These are phyloP conservation scores for Phytophthora palmivora DNA, from an alignment of 352 stramenopile genomes.

Conservation along the genomic window DNA sequence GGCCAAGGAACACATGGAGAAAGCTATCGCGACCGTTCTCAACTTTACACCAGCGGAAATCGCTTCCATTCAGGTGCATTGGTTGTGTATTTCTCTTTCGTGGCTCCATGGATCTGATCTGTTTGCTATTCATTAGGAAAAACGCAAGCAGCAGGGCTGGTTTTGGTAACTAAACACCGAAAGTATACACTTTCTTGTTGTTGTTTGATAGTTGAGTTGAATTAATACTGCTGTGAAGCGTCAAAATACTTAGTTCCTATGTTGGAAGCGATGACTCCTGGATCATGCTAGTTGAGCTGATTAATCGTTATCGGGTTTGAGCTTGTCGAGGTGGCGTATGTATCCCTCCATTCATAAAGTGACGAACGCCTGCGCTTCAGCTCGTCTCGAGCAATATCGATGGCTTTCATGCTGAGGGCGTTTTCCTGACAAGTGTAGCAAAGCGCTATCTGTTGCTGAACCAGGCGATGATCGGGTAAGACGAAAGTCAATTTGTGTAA, in stretches of 20 bases:
- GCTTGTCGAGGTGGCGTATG: constrained; percentile 36
- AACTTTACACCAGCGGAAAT: constrained; percentile 83
- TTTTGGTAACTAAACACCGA: constrained; percentile 59
- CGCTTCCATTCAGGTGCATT: constrained; percentile 56
- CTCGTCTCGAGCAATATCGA: constrained; percentile 38
- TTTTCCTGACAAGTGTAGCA: constrained; percentile 29
- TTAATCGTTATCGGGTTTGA: constrained; percentile 27
- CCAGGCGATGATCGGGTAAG: constrained; percentile 35
- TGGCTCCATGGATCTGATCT: not conserved
- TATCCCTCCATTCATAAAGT: constrained; percentile 41
- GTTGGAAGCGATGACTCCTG: not conserved
- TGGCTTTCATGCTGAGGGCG: constrained; percentile 30
- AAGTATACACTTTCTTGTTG: constrained; percentile 14
- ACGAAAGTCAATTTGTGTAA: constrained; percentile 47
- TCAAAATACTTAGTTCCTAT: constrained; percentile 10
- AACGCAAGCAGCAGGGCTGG: constrained; percentile 70
- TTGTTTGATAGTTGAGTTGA: constrained; percentile 9
- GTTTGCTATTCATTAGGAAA: constrained; percentile 36
- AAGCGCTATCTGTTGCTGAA: constrained; percentile 38
- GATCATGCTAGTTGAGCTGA: constrained; percentile 40
- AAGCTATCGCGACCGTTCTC: constrained; percentile 87
- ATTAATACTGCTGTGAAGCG: constrained; percentile 17
- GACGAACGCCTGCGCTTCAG: constrained; percentile 25
- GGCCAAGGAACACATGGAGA: constrained; percentile 91
- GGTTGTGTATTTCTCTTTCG: not conserved